A percentile compares a stretch with the other conserved stretches of the same genome.
These are phyloP conservation scores for Massarina eburnea DNA, from an alignment of 2,329 filamentous ascomycete species.

Conservation along the genomic window DNA sequence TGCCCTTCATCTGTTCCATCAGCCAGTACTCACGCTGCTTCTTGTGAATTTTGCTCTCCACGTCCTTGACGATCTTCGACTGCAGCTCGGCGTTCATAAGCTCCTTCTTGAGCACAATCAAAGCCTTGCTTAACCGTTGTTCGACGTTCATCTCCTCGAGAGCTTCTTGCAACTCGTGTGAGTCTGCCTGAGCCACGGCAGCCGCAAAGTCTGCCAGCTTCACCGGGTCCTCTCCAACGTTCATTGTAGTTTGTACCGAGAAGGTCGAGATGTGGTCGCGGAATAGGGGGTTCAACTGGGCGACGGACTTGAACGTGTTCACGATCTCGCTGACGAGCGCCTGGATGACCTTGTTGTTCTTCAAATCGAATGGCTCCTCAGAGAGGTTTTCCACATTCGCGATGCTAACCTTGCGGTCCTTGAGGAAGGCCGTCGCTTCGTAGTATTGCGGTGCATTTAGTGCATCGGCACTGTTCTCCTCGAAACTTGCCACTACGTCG, in stretches of 20 bases:
- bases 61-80: constrained; percentile 96
- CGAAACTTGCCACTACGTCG: constrained; percentile 95
- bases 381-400: constrained; percentile 92
- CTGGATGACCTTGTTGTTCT: constrained; percentile 84
- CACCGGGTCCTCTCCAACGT: constrained; percentile 90
- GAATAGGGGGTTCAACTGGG: constrained; percentile 90
- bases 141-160: constrained; percentile 88
- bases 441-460: constrained; percentile 55
- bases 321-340: constrained; percentile 97
- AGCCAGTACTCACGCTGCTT: constrained; percentile 97
- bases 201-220: constrained; percentile 97
- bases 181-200: constrained; percentile 83
- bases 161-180: constrained; percentile 89
- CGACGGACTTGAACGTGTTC: constrained; percentile 98
- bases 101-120: constrained; percentile 95
- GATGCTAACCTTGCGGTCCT: constrained; percentile 87
- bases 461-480: constrained; percentile 72
- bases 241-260: constrained; percentile 75
- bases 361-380: constrained; percentile 87
- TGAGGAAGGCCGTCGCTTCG: constrained; percentile 87
- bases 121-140: constrained; percentile 85
- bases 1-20: constrained; percentile 99
- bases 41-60: constrained; percentile 96
- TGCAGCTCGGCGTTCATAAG: constrained; percentile 97
- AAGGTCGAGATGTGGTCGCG: constrained; percentile 97